Evolutionary conservation across 2,329 filamentous ascomycete species (phyloP), one percentile per base, ranked within the genome.

Genomic region (Exophiala aquamarina): DNA sequence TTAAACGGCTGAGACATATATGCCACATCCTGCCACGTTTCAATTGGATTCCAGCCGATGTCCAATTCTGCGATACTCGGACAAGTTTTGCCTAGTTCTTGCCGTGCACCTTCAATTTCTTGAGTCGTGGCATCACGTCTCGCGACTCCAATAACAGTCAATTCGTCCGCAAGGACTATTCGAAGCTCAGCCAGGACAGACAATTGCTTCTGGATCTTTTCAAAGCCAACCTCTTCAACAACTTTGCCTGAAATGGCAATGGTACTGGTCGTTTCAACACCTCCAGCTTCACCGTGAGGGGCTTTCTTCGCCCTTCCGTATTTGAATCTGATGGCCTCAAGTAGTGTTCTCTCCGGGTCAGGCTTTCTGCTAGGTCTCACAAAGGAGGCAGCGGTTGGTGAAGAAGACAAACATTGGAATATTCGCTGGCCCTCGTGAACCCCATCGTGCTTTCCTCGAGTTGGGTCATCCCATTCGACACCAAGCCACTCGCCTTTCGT

Each of bases 381-480:
- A 67, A 98, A 96, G 7, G 91, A 96, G 17, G 86, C 92, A 4
- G 88, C 82, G 19, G 83, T 90, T 39, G 82, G 71, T 44, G 34
- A 35, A 8, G 20, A 40, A 15, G 33, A 55, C 10, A 50, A 48
- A 47, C 92, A 95, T 59, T 77, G 72, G 62, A 97, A 97, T 65
- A 96, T 95, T 52, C 80, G 82, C 52, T 79, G 75, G 50, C 86
- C 89, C 55, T 86, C 83, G 68, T 94, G 83, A 51, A 85, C 83
- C 49, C 93, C 93, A 61, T 92, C 81, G 69, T 98, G 91, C 73
- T 96, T 97, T 52, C 93, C 93, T 61, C 91, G 79, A 29, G 75
- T 77, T 47, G 83, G 73, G 66, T 96, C 88, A 69, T 97, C 92
- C 93, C 93, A 98, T 77, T 98, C 93, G 38, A 97, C 89, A 37